Conservation (phyloP, 179 eudicot genomes). For the Beta macrorhiza region DNA sequence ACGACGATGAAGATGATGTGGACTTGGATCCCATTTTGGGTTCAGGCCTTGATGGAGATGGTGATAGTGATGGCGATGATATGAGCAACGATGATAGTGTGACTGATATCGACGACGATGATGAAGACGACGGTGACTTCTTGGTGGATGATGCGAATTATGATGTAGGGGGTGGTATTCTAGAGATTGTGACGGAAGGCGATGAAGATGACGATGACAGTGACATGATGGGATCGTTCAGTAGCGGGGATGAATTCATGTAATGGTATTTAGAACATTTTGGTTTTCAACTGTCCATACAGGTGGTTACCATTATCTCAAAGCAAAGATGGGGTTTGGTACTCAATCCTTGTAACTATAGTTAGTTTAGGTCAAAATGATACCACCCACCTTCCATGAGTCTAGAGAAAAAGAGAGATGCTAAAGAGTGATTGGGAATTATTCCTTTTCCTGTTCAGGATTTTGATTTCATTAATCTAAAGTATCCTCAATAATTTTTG, state of each 20-base stretch:
- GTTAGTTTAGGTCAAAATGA: conserved; percentile 23
- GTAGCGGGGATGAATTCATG: conserved; percentile 52
- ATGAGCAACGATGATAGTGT: conserved; percentile 45
- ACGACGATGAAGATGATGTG: conserved; percentile 63
- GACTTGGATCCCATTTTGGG: conserved; percentile 52
- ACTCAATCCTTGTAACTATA: conserved; percentile 17
- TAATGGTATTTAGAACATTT: background rate
- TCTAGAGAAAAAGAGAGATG: conserved; percentile 2
- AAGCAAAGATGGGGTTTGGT: conserved; percentile 4
- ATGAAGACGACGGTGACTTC: conserved; percentile 61
- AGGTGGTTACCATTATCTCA: conserved; percentile 15
- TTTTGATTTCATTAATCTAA: conserved; percentile 22
- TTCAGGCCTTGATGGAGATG: conserved; percentile 43
- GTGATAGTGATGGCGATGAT: conserved; percentile 55
- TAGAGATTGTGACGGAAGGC: conserved; percentile 64
- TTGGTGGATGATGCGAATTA: conserved; percentile 42
- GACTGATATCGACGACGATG: conserved; percentile 54
- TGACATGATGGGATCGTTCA: conserved; percentile 51
- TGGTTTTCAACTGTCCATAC: background rate
- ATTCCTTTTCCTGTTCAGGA: conserved; percentile 24
- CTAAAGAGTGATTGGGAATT: background rate
- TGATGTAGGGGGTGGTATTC: conserved; percentile 49
- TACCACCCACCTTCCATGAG: conserved; percentile 2
- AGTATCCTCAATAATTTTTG: conserved; percentile 22
- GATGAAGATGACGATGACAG: conserved; percentile 81